Evolutionary conservation across 2,329 filamentous ascomycete species (phyloP).

Genomic region (Colletotrichum navitas): DNA sequence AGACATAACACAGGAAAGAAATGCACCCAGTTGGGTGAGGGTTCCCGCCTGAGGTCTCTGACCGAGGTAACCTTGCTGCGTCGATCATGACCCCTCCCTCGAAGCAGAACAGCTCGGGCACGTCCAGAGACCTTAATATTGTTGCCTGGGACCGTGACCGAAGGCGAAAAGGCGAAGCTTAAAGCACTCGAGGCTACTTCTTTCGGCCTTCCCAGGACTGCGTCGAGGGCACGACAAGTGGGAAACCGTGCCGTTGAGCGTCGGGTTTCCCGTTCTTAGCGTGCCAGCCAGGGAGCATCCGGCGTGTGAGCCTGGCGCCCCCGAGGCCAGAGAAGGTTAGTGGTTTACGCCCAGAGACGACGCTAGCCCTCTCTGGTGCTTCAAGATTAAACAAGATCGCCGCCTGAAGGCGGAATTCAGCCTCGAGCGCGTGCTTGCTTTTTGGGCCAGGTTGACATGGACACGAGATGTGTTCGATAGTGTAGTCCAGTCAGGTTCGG

Average conservation of each 20-base stretch:
- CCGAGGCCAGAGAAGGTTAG: slow-evolving; percentile 6
- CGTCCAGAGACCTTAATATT: not conserved
- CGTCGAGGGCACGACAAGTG: not conserved
- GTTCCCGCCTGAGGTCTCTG: not conserved
- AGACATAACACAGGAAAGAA: not conserved
- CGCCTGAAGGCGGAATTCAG: slow-evolving; percentile 26
- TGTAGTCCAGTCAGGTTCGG: not conserved
- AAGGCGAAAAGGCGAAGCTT: not conserved
- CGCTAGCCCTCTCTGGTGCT: slow-evolving; percentile 19
- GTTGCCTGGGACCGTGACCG: not conserved
- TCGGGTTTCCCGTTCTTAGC: slow-evolving; percentile 30
- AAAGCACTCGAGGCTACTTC: not conserved
- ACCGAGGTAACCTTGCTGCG: not conserved
- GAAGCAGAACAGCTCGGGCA: not conserved
- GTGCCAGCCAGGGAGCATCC: slow-evolving; percentile 16
- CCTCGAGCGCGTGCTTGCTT: slow-evolving; percentile 24
- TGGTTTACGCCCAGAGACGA: not conserved
- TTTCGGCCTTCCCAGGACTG: slow-evolving; percentile 5
- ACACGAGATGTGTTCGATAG: not conserved
- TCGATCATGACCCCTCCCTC: not conserved
- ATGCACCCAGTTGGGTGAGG: not conserved
- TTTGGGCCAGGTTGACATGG: slow-evolving; percentile 9
- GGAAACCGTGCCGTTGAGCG: slow-evolving; percentile 21
- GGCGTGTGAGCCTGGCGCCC: slow-evolving; percentile 24
- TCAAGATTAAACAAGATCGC: slow-evolving; percentile 26